A percentile compares a stretch with the other conserved stretches of the same genome.
phyloP scores from a whole-genome alignment of 306 rosid species.

The Rosa lucieae region DNA sequence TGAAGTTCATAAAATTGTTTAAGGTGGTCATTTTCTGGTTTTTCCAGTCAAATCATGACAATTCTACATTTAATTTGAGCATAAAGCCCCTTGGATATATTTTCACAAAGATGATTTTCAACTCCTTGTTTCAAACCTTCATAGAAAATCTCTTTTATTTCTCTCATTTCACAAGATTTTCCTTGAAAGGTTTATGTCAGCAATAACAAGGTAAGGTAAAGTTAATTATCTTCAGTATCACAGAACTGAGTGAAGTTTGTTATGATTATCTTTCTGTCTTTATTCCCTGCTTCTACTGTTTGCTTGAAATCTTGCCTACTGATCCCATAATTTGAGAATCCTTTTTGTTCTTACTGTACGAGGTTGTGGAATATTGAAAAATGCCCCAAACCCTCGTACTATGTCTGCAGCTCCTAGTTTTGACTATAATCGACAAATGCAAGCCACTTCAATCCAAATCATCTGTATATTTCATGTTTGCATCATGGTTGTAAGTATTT shows the following conservation, averaged over 20 bases:
- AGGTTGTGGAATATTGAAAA: constrained; percentile 67
- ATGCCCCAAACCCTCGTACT: constrained; percentile 69
- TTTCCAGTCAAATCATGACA: background rate
- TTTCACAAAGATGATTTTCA: background rate
- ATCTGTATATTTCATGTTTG: background rate
- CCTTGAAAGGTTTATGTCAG: background rate
- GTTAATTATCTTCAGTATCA: constrained; percentile 4
- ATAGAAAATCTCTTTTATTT: background rate
- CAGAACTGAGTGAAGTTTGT: constrained; percentile 63
- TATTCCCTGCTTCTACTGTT: constrained; percentile 49
- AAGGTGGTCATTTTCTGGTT: background rate
- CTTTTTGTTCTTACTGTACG: constrained; percentile 74
- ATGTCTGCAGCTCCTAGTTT: constrained; percentile 58
- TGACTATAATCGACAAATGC: constrained; percentile 47
- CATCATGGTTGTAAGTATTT: background rate
- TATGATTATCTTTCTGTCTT: constrained; percentile 58
- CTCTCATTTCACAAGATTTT: background rate
- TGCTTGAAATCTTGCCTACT: constrained; percentile 69
- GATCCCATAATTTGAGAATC: constrained; percentile 59
- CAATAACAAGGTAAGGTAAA: background rate
- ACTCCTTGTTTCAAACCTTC: background rate
- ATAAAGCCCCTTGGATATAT: background rate
- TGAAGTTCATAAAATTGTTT: background rate
- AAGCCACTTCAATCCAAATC: constrained; percentile 20
- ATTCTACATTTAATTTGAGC: background rate